Base-by-base conservation (phyloP, 148 eudicot species). In the Fagopyrum homotropicum region DNA sequence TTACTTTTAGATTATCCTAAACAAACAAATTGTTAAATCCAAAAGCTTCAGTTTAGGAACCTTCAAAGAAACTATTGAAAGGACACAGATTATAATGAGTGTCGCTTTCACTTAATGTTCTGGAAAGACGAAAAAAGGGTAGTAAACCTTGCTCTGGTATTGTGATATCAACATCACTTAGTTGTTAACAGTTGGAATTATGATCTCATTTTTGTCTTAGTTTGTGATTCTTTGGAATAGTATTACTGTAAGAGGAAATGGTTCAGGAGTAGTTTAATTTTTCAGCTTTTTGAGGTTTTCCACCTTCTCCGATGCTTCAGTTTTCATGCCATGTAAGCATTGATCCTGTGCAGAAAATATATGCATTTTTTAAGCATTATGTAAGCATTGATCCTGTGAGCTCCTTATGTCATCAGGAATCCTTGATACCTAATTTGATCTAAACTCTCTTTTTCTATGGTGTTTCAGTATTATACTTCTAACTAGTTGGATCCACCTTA, bases 131-230 rank as follows among this genome's bases (percentile, higher is more conserved):
- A 35, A 78, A 70, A 26, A 72, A 51, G 61, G 45, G 60, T 55
- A 5, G 17, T 3, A 55, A 55, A 55, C 60, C 16, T 59, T 51
- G 57, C 47, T 43, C 46, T 73, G 46, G 52, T 51, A 61, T 49
- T 26, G 45, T 29, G 78, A 79, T 69, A 73, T 76, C 76, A 82
- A 82, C 75, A 76, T 43, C 12, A 30, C 79, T 76, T 76, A 79
- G 84, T 79, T 82, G 82, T 79, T 76, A 66, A 82, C 84, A 76
- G 77, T 76, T 69, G 35, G 69, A 82, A 63, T 63, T 63, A n/a
- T 63, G 40, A 22, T 79, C 82, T 79, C 52, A 68, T 54, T 47
- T 74, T 69, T 55, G 19, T 79, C 75, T 71, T 15, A 43, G 45
- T 48, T 52, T 76, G 75, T 73, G 74, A 35, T 55, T 55, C 9